phyloP scores from a whole-genome alignment of 257 asterid species.

The Nicotiana noctiflora region DNA sequence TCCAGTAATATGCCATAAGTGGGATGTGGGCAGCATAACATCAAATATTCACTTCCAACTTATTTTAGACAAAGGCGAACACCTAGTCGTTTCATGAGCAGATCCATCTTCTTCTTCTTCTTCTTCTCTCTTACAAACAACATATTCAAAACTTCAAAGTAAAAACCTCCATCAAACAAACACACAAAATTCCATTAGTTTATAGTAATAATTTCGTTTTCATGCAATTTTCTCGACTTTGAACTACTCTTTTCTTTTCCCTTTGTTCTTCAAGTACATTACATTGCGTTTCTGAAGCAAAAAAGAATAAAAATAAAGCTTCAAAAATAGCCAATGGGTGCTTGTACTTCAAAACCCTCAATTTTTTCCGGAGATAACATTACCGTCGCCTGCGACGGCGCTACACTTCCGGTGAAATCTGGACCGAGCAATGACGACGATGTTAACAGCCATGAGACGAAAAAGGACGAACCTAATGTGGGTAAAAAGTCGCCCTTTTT shows the following conservation, averaged over 20 bases:
- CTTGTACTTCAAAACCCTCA: constrained; percentile 58
- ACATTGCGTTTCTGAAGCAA: not conserved
- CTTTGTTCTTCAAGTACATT: not conserved
- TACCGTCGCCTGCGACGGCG: not conserved
- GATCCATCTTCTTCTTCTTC: constrained; percentile 15
- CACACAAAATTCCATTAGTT: not conserved
- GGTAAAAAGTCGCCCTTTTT: constrained; percentile 76
- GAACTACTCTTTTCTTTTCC: not conserved
- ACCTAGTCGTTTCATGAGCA: constrained; percentile 16
- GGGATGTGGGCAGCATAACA: too few species aligned
- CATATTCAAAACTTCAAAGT: constrained; percentile 13
- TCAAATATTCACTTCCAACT: not conserved
- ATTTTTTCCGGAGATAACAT: constrained; percentile 22
- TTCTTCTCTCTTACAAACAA: not conserved
- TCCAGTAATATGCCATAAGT: too few species aligned
- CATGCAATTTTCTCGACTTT: constrained; percentile 2
- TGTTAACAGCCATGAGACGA: not conserved
- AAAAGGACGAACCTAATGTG: constrained; percentile 29
- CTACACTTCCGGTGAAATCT: constrained; percentile 12
- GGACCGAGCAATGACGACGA: constrained; percentile 12
- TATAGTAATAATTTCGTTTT: not conserved
- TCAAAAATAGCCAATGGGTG: constrained; percentile 40
- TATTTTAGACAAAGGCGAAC: constrained; percentile 12
- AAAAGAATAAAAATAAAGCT: not conserved
- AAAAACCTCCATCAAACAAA: not conserved